Conservation (phyloP, 2,329 filamentous ascomycete genomes). For the Aspergillus tubingensis region DNA sequence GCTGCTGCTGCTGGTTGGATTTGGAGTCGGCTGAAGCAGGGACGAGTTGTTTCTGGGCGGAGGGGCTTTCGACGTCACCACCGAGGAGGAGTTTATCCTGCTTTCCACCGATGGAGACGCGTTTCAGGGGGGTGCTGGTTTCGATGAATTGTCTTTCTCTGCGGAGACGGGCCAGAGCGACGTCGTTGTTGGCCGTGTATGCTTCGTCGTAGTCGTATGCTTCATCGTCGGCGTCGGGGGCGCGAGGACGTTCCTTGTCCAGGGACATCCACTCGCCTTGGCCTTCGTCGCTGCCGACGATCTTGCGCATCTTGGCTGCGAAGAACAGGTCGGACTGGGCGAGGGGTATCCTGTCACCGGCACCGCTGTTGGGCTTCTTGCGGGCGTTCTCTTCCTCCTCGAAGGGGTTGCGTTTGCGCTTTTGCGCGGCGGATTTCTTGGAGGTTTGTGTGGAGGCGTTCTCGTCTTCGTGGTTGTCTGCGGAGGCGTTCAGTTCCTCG, state of each 20-base stretch:
- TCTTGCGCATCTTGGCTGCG: constrained; percentile 52
- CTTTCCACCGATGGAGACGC: constrained; percentile 10
- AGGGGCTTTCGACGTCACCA: constrained; percentile 20
- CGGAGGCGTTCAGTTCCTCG: constrained; percentile 29
- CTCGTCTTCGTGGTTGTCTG: constrained; percentile 27
- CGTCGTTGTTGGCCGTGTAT: constrained; percentile 33
- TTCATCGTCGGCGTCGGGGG: constrained; percentile 21
- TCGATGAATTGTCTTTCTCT: constrained; percentile 26
- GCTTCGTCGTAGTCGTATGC: constrained; percentile 38
- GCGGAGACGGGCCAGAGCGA: constrained; percentile 35
- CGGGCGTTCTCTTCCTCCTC: constrained; percentile 46
- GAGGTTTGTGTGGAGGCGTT: constrained; percentile 17
- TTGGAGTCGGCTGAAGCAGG: constrained; percentile 25
- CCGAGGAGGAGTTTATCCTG: constrained; percentile 17
- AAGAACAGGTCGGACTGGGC: constrained; percentile 46
- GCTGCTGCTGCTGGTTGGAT: constrained; percentile 17
- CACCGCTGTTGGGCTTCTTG: constrained; percentile 54
- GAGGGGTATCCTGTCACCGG: constrained; percentile 55
- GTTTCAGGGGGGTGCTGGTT: constrained; percentile 25
- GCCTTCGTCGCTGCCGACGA: constrained; percentile 42
- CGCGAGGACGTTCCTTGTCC: constrained; percentile 27
- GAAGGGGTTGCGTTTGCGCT: constrained; percentile 46
- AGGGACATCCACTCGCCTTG: constrained; percentile 38
- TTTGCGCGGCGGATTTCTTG: constrained; percentile 28
- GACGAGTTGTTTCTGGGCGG: constrained; percentile 27